Evolutionary conservation across 2,329 filamentous ascomycete genomes (phyloP).

Genomic region (Ophiostoma quercus): DNA sequence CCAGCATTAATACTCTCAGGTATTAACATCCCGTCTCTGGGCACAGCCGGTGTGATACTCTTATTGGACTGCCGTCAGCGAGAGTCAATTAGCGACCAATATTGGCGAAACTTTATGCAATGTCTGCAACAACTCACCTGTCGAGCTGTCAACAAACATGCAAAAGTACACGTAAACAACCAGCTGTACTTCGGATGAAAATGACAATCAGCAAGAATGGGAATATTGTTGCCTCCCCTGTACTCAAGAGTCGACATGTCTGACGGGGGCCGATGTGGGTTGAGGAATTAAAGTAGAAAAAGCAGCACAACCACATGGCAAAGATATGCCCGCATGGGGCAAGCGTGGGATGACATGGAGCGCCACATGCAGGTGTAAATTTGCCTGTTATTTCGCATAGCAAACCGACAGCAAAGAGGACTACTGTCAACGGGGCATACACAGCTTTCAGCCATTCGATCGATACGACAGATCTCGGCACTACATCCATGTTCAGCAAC

Average conservation of each 20-base stretch:
- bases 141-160: neutral
- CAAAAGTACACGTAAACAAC: neutral
- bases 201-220: neutral
- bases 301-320: slow-evolving; percentile 3
- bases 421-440: too few relatives aligned
- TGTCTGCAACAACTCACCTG: neutral
- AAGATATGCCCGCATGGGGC: neutral
- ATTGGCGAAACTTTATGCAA: neutral
- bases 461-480: too few relatives aligned
- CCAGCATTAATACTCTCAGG: neutral
- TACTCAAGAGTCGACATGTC: neutral
- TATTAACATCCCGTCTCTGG: neutral
- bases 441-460: too few relatives aligned
- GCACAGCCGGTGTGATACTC: slow-evolving; percentile 6
- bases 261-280: neutral
- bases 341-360: neutral
- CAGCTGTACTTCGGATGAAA: neutral
- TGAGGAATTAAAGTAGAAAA: slow-evolving; percentile 5
- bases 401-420: too few relatives aligned
- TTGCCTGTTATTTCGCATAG: neutral
- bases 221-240: neutral
- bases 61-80: slow-evolving; percentile 15
- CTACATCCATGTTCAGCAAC: too few relatives aligned
- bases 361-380: neutral
- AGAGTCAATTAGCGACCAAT: slow-evolving; percentile 15